phyloP scores from a whole-genome alignment of 129 eudicot species.

The Glebionis coronaria region DNA sequence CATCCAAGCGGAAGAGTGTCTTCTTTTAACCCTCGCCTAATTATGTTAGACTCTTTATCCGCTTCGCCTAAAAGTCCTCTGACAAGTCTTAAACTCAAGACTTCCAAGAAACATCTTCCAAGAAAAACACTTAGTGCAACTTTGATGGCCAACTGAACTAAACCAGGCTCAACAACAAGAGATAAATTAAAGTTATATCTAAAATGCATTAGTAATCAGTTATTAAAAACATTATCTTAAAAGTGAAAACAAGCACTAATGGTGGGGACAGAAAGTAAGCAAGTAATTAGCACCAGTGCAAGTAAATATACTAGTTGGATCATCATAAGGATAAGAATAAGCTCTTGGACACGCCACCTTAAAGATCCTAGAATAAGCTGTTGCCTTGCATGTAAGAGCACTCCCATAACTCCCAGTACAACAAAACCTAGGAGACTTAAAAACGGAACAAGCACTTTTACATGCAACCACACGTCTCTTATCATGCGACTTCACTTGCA shows the following conservation, averaged over 20 bases:
- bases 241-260: slow-evolving; percentile 19
- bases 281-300: slow-evolving; percentile 83
- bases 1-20: too few species aligned
- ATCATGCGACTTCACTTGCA: slow-evolving; percentile 73
- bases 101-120: too few species aligned
- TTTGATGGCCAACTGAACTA: too few species aligned
- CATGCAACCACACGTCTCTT: slow-evolving; percentile 76
- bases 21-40: too few species aligned
- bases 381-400: slow-evolving; percentile 88
- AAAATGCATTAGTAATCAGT: too few species aligned
- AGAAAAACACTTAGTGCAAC: too few species aligned
- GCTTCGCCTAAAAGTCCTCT: too few species aligned
- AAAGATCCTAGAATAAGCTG: slow-evolving; percentile 87
- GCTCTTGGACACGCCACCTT: slow-evolving; percentile 91
- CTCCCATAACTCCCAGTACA: slow-evolving; percentile 82
- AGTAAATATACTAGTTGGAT: slow-evolving; percentile 90
- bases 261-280: slow-evolving; percentile 85
- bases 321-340: slow-evolving; percentile 92
- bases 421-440: slow-evolving; percentile 84
- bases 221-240: too few species aligned
- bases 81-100: too few species aligned
- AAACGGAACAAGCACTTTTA: slow-evolving; percentile 91
- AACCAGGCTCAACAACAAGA: too few species aligned
- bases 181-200: too few species aligned
- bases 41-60: too few species aligned